phyloP scores from a whole-genome alignment of 176 grass and related monocot species.

The Oryza australiensis region DNA sequence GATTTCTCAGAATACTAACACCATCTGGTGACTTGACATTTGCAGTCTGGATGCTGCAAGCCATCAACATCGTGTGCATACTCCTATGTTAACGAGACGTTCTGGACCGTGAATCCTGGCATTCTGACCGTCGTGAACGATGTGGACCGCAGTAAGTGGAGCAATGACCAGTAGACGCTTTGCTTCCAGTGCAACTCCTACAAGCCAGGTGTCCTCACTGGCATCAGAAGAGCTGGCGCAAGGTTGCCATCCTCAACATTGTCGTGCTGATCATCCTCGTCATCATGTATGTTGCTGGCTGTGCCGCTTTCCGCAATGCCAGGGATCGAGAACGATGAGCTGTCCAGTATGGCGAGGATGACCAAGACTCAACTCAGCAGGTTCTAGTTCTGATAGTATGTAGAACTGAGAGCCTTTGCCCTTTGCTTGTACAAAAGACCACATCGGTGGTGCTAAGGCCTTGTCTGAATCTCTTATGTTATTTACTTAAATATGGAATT shows the following conservation, averaged over 20 bases:
- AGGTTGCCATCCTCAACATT: constrained; percentile 88
- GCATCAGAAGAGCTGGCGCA: constrained; percentile 94
- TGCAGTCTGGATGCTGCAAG: too few species aligned
- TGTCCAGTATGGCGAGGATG: constrained; percentile 58
- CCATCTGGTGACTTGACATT: too few species aligned
- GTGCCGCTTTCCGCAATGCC: constrained; percentile 77
- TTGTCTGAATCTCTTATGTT: constrained; percentile 7
- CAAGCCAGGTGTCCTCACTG: constrained; percentile 78
- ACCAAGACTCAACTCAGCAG: constrained; percentile 74
- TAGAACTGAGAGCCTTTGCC: background rate
- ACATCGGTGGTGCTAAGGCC: too few species aligned
- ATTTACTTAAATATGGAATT: constrained; percentile 30
- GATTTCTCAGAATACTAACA: too few species aligned
- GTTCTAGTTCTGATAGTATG: constrained; percentile 62
- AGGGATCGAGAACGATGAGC: constrained; percentile 81
- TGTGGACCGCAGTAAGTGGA: constrained; percentile 52
- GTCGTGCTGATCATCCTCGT: constrained; percentile 89
- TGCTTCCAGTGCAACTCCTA: constrained; percentile 81
- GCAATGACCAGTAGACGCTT: constrained; percentile 65
- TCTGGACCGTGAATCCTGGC: constrained; percentile 29
- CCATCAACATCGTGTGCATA: too few species aligned
- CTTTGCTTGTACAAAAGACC: constrained; percentile 49
- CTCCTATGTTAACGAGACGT: too few species aligned
- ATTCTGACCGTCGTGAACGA: background rate
- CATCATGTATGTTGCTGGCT: constrained; percentile 72